phyloP scores from a whole-genome alignment of 495 filamentous ascomycete species.

The Lindgomyces ingoldianus region DNA sequence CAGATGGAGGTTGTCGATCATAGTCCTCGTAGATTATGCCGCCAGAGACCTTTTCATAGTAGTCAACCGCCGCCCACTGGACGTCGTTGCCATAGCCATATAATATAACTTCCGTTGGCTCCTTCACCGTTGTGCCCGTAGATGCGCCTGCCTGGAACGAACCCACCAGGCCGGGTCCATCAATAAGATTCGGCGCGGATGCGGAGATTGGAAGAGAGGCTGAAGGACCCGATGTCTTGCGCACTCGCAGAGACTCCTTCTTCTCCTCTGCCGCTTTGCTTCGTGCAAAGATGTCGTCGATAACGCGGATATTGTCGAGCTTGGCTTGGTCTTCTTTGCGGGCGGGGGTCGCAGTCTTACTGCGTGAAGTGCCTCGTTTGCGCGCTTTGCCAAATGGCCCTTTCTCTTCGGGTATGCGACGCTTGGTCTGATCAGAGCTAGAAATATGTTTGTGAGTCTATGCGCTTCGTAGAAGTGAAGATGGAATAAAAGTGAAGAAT shows the following conservation, averaged over 20 bases:
- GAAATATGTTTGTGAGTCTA: background rate
- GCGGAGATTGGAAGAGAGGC: conserved; percentile 35
- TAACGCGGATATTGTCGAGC: conserved; percentile 43
- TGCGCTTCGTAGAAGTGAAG: background rate
- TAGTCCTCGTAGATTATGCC: conserved; percentile 91
- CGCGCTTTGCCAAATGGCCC: conserved; percentile 62
- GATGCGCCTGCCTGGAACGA: conserved; percentile 42
- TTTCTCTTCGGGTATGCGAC: conserved; percentile 59
- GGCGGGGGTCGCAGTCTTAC: conserved; percentile 60
- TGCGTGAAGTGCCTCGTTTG: conserved; percentile 53
- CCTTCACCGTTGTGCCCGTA: conserved; percentile 44
- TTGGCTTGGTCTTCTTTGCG: conserved; percentile 56
- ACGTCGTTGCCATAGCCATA: conserved; percentile 73
- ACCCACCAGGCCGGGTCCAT: conserved; percentile 2
- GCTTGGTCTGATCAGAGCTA: conserved; percentile 47
- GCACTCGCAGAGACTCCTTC: conserved; percentile 18
- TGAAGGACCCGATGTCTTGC: conserved; percentile 37
- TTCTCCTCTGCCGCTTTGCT: conserved; percentile 19
- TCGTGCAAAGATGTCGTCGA: conserved; percentile 39
- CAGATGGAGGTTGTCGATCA: conserved; percentile 68
- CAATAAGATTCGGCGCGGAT: conserved; percentile 26
- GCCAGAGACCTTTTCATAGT: conserved; percentile 71
- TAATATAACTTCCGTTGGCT: conserved; percentile 79
- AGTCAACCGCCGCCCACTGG: conserved; percentile 82
- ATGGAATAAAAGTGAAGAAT: background rate